Percentiles rank a stretch among this genome's conserved stretches.
Conservation (phyloP, 345 rosid genomes). For the Dovyalis caffra region DNA sequence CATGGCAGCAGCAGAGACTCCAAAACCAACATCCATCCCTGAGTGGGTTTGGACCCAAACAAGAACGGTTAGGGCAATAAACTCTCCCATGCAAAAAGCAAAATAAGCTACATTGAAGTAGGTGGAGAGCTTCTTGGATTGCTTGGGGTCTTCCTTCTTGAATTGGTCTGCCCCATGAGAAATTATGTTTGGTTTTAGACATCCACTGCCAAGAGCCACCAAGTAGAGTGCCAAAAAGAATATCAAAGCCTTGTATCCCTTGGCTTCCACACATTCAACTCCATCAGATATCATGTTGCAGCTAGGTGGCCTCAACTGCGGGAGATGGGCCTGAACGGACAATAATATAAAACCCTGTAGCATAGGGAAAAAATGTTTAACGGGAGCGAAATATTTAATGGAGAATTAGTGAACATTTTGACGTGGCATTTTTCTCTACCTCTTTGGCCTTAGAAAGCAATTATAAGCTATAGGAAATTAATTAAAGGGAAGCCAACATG, state of each 20-base stretch:
- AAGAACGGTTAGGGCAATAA: slow-evolving; percentile 11
- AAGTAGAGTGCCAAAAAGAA: slow-evolving; percentile 17
- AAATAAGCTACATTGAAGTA: slow-evolving; percentile 19
- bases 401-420: neutral
- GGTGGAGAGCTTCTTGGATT: slow-evolving; percentile 19
- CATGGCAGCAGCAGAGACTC: slow-evolving; percentile 22
- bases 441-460: neutral
- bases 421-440: neutral
- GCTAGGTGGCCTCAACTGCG: slow-evolving; percentile 18
- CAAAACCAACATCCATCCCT: slow-evolving; percentile 22
- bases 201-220: slow-evolving; percentile 21
- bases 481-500: neutral
- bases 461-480: no score
- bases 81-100: slow-evolving; percentile 21
- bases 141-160: slow-evolving; percentile 5
- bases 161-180: slow-evolving; percentile 21
- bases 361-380: neutral
- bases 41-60: slow-evolving; percentile 24
- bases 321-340: slow-evolving; percentile 16
- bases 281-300: slow-evolving; percentile 7
- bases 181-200: slow-evolving; percentile 22
- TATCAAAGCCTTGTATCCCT: slow-evolving; percentile 15
- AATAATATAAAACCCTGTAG: slow-evolving; percentile 19
- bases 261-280: slow-evolving; percentile 6
- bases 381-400: no score